A percentile compares a stretch with the other conserved stretches of the same genome.
Conservation (phyloP, 1,139 yeast species). For the Lodderomyces elongisporus region DNA sequence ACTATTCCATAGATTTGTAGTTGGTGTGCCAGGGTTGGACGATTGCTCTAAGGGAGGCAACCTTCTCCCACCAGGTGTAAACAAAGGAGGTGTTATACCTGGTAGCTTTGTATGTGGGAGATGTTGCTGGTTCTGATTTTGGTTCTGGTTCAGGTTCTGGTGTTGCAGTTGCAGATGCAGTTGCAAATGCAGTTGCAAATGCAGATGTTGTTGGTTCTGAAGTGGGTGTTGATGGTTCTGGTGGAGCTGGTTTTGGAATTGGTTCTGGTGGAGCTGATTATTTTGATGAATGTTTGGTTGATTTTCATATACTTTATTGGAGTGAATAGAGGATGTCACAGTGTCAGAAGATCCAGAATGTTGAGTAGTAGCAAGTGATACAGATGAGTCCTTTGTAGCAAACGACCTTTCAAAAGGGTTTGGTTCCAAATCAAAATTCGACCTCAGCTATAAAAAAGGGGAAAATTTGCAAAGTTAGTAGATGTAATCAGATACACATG, state of each 20-base stretch:
- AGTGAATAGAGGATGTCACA: conserved; percentile 1
- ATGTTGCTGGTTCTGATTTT: too few relatives aligned
- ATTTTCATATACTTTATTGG: not conserved
- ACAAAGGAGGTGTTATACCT: conserved; percentile 48
- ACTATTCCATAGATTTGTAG: conserved; percentile 43
- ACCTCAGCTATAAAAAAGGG: conserved; percentile 27
- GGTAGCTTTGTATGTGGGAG: conserved; percentile 24
- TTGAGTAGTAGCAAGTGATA: not conserved
- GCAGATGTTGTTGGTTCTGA: too few relatives aligned
- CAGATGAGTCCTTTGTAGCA: conserved; percentile 47
- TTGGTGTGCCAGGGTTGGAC: conserved; percentile 48
- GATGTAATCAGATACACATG: too few relatives aligned
- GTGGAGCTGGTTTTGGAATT: conserved; percentile 12
- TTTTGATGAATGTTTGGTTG: not conserved
- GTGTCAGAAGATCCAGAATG: too few relatives aligned
- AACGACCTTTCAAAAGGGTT: conserved; percentile 95
- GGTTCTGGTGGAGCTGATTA: not conserved
- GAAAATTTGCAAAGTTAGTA: too few relatives aligned
- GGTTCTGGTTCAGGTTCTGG: conserved; percentile 6
- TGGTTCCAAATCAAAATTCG: conserved; percentile 78
- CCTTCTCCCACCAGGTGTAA: conserved; percentile 59
- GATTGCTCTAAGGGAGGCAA: conserved; percentile 45
- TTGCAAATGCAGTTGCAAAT: too few relatives aligned
- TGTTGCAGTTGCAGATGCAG: not conserved
- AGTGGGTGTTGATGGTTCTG: conserved; percentile 13